Conservation (phyloP, 2,329 filamentous ascomycete species). For the Teratosphaeria epicoccoides region DNA sequence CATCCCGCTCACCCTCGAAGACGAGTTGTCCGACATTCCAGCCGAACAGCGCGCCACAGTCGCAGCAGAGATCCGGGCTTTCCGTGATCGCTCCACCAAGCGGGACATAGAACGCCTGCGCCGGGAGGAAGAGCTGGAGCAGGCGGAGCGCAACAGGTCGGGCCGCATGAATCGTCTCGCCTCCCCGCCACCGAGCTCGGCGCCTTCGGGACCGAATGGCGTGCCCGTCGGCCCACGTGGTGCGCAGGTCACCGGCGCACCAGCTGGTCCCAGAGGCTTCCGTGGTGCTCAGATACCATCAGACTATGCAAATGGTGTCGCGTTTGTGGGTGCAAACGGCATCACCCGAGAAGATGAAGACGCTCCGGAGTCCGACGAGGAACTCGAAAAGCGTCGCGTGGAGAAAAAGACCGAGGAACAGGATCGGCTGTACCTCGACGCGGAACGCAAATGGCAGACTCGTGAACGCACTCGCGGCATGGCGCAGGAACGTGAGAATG, state of each 20-base stretch:
- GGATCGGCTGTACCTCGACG: conserved; percentile 72
- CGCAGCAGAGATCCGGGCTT: conserved; percentile 84
- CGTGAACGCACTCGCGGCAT: conserved; percentile 74
- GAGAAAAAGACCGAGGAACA: conserved; percentile 63
- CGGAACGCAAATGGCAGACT: conserved; percentile 83
- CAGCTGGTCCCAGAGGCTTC: conserved; percentile 56
- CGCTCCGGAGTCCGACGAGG: conserved; percentile 75
- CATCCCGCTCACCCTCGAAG: conserved; percentile 71
- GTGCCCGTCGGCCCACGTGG: conserved; percentile 66
- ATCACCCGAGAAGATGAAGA: conserved; percentile 59
- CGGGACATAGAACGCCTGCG: conserved; percentile 79
- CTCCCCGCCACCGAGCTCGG: conserved; percentile 60
- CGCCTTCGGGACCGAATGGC: conserved; percentile 56
- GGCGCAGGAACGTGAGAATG: conserved; percentile 74
- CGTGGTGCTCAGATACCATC: conserved; percentile 52
- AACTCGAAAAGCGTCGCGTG: conserved; percentile 63
- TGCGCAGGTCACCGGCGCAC: conserved; percentile 56
- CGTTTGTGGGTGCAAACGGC: conserved; percentile 65
- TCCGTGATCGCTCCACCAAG: conserved; percentile 80
- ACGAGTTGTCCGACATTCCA: conserved; percentile 90
- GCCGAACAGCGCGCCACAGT: conserved; percentile 94
- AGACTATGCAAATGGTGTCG: conserved; percentile 66
- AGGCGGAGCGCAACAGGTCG: conserved; percentile 66
- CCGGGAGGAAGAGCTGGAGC: conserved; percentile 86
- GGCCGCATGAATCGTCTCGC: conserved; percentile 55